These are phyloP conservation scores for Leccinum boreale DNA, from an alignment of 768 basidiomycete genomes.

Conservation along the genomic window DNA sequence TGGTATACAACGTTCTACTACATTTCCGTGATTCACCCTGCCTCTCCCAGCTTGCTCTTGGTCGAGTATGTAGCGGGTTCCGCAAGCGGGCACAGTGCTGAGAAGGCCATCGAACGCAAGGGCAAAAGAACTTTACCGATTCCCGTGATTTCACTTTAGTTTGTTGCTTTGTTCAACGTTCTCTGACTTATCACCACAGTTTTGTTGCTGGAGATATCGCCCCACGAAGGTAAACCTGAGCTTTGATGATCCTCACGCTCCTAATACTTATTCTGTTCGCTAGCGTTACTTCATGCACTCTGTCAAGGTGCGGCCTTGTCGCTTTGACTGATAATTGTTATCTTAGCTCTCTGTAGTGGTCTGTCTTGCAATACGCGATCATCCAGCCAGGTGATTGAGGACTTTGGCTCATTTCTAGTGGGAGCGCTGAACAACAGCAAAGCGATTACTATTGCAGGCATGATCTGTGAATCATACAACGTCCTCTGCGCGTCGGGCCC, in stretches of 20 bases:
- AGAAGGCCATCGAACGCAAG: slow-evolving; percentile 71
- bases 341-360: slow-evolving; percentile 50
- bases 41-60: slow-evolving; percentile 56
- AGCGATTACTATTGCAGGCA: slow-evolving; percentile 61
- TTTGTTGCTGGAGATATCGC: slow-evolving; percentile 79
- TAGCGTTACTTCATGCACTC: slow-evolving; percentile 88
- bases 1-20: slow-evolving; percentile 23
- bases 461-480: slow-evolving; percentile 66
- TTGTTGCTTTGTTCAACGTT: background rate
- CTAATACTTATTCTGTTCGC: slow-evolving; percentile 5
- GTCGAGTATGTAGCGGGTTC: slow-evolving; percentile 83
- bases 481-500: slow-evolving; percentile 68
- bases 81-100: slow-evolving; percentile 56
- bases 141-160: slow-evolving; percentile 43
- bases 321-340: background rate
- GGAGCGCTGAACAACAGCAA: slow-evolving; percentile 4
- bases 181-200: slow-evolving; percentile 37
- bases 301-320: slow-evolving; percentile 54
- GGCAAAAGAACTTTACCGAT: slow-evolving; percentile 72
- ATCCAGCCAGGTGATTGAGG: slow-evolving; percentile 48
- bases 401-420: background rate
- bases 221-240: slow-evolving; percentile 61
- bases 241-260: background rate
- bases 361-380: slow-evolving; percentile 85
- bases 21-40: background rate